Evolutionary conservation across 768 basidiomycete genomes (phyloP).

Genomic region (Agaricus sinodeliciosus): DNA sequence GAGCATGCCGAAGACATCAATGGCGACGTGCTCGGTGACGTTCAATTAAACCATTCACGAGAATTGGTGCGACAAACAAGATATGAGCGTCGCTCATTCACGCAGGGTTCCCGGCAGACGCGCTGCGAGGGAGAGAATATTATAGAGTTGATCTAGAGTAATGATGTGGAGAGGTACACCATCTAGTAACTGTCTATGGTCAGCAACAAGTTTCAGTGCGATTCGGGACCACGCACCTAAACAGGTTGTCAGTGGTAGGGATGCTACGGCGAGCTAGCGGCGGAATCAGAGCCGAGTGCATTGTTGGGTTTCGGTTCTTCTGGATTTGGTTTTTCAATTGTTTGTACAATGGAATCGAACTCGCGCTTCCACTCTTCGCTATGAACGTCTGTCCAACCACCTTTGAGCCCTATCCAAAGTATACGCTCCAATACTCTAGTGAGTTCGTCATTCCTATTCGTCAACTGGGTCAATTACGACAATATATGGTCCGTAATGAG

Average conservation of each 20-base stretch:
- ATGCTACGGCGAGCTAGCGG: not conserved
- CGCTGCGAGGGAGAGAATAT: too few relatives aligned
- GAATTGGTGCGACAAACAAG: too few relatives aligned
- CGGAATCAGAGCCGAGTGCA: not conserved
- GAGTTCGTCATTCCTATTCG: conserved; percentile 57
- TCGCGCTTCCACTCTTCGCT: conserved; percentile 4
- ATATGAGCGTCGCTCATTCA: too few relatives aligned
- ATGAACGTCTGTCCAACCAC: conserved; percentile 61
- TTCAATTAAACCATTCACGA: too few relatives aligned
- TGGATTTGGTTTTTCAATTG: not conserved
- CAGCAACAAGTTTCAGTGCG: not conserved
- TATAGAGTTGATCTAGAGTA: not conserved
- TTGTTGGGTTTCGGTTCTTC: not conserved
- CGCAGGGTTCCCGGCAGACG: too few relatives aligned
- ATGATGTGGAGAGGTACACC: not conserved
- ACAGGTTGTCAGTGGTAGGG: not conserved
- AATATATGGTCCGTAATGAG: not conserved
- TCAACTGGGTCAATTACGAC: not conserved
- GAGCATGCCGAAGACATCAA: too few relatives aligned
- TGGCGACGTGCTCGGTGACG: too few relatives aligned
- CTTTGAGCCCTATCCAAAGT: conserved; percentile 59
- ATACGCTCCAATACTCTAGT: conserved; percentile 56
- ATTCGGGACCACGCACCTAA: not conserved
- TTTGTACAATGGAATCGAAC: not conserved
- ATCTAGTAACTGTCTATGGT: not conserved